These are phyloP conservation scores for Penicillium aurantiogriseum DNA, from an alignment of 2,329 filamentous ascomycete species.

Conservation along the genomic window DNA sequence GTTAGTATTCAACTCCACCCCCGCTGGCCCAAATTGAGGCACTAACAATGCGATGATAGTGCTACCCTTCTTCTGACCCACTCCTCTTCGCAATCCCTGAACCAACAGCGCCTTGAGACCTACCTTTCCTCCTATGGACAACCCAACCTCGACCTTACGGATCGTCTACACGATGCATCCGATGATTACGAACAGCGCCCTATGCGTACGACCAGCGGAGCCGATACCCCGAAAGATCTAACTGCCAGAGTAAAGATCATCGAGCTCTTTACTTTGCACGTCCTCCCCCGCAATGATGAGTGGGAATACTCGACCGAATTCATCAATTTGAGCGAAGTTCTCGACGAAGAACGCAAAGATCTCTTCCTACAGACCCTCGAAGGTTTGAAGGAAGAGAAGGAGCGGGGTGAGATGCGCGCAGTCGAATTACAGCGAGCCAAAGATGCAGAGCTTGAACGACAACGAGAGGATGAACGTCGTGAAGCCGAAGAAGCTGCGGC, in stretches of 20 bases:
- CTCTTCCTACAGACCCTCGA: slow-evolving; percentile 84
- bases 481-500: slow-evolving; percentile 35
- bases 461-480: slow-evolving; percentile 47
- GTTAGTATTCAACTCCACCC: slow-evolving; percentile 37
- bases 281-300: slow-evolving; percentile 87
- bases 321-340: slow-evolving; percentile 77
- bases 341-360: slow-evolving; percentile 89
- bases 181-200: slow-evolving; percentile 34
- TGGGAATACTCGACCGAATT: slow-evolving; percentile 96
- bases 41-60: slow-evolving; percentile 53
- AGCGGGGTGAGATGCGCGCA: slow-evolving; percentile 64
- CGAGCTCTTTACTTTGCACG: slow-evolving; percentile 91
- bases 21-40: neutral
- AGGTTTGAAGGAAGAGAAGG: slow-evolving; percentile 78
- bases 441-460: slow-evolving; percentile 53
- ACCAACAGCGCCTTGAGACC: slow-evolving; percentile 82
- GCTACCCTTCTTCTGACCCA: slow-evolving; percentile 90
- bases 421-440: slow-evolving; percentile 62
- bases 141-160: slow-evolving; percentile 69
- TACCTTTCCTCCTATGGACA: slow-evolving; percentile 77
- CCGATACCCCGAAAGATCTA: slow-evolving; percentile 80
- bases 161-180: slow-evolving; percentile 53
- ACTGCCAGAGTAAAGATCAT: slow-evolving; percentile 85
- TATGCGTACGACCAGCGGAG: slow-evolving; percentile 55
- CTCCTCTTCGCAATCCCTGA: slow-evolving; percentile 75